phyloP scores from a whole-genome alignment of 1,284 basidiomycete genomes.

The Trametes pubescens region DNA sequence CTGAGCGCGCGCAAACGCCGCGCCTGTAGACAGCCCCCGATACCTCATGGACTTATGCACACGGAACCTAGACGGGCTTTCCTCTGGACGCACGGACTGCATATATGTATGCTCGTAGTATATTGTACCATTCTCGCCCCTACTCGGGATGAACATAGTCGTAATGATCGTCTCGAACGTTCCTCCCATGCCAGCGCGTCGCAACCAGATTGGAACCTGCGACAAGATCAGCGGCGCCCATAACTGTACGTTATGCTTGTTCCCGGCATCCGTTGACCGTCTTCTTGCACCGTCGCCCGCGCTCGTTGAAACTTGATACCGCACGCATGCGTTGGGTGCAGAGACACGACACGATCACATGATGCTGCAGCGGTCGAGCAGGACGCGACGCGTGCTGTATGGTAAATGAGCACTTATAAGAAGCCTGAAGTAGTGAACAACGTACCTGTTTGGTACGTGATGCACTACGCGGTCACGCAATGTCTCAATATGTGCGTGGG shows the following conservation, averaged over 20 bases:
- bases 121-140: slow-evolving; percentile 24
- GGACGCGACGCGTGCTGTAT: neutral
- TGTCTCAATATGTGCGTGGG: neutral
- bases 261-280: neutral
- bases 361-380: neutral
- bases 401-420: no score
- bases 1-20: slow-evolving; percentile 48
- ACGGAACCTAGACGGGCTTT: slow-evolving; percentile 18
- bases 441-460: no score
- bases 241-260: neutral
- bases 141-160: slow-evolving; percentile 10
- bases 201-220: neutral
- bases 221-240: neutral
- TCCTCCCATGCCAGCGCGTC: neutral
- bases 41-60: slow-evolving; percentile 12
- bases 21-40: slow-evolving; percentile 37
- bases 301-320: neutral
- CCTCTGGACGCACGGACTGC: slow-evolving; percentile 27
- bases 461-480: no score
- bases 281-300: neutral
- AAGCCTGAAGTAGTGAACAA: no score
- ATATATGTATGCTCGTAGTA: slow-evolving; percentile 27
- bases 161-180: slow-evolving; percentile 15
- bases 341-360: slow-evolving; percentile 17
- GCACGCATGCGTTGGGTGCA: neutral